These are phyloP conservation scores for Podospora anserina DNA, from an alignment of 495 filamentous ascomycete genomes.

Conservation along the genomic window DNA sequence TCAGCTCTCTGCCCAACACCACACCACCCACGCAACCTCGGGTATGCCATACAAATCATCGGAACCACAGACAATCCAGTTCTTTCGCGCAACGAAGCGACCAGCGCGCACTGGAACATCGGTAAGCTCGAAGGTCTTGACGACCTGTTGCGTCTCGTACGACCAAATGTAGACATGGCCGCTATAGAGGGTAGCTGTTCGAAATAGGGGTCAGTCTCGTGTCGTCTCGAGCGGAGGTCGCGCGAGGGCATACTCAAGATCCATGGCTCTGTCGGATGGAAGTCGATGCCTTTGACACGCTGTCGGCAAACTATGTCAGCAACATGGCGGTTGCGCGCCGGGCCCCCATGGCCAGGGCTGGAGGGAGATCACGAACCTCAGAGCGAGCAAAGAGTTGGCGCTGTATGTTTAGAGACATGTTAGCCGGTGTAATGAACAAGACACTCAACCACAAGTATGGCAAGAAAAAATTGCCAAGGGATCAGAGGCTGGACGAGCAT, in stretches of 20 bases:
- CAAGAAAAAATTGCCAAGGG: not conserved
- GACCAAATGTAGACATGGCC: conserved; percentile 99
- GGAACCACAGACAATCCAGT: conserved; percentile 98
- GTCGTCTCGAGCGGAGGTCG: not conserved
- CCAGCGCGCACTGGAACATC: conserved; percentile 97
- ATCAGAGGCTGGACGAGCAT: not conserved
- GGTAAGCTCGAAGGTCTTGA: conserved; percentile 99
- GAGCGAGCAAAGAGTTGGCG: conserved; percentile 39
- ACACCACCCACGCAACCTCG: no score
- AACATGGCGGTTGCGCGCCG: conserved; percentile 43
- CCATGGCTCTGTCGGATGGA: conserved; percentile 95
- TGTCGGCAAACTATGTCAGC: conserved; percentile 50
- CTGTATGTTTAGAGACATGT: conserved; percentile 33
- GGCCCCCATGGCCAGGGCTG: conserved; percentile 55
- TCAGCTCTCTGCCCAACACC: conserved; percentile 2
- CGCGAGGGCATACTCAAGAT: conserved; percentile 62
- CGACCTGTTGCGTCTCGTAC: conserved; percentile 93
- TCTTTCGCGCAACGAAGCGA: conserved; percentile 95
- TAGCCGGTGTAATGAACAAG: conserved; percentile 9
- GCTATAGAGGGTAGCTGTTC: conserved; percentile 73
- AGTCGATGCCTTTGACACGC: conserved; percentile 96
- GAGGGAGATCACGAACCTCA: conserved; percentile 28
- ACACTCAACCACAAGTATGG: not conserved
- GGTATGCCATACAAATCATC: conserved; percentile 82
- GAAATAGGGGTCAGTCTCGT: not conserved